These are phyloP conservation scores for Podospora comata DNA, from an alignment of 495 filamentous ascomycete genomes.

Conservation along the genomic window DNA sequence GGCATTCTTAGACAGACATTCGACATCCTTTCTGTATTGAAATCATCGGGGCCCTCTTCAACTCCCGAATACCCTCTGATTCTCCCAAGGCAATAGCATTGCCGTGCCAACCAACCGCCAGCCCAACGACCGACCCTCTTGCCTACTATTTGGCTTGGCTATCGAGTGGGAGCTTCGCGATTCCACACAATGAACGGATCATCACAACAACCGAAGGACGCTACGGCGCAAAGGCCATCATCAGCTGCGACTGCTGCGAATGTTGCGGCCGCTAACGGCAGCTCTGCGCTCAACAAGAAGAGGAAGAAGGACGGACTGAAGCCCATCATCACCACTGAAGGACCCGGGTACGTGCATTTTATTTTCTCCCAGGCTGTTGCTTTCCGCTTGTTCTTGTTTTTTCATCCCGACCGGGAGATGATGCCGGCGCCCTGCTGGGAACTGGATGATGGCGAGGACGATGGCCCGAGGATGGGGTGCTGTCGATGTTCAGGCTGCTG, in stretches of 20 bases:
- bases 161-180: constrained; percentile 2
- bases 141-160: constrained; percentile 1
- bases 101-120: constrained; percentile 20
- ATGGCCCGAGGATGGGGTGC: not conserved
- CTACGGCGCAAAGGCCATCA: constrained; percentile 27
- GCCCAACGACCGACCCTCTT: constrained; percentile 8
- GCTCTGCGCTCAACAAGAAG: constrained; percentile 63
- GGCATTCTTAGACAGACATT: not conserved
- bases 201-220: constrained; percentile 24
- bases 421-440: not conserved
- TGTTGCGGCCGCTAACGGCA: constrained; percentile 32
- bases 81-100: not conserved
- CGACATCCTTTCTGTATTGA: not conserved
- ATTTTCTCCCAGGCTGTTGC: not conserved
- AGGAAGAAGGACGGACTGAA: constrained; percentile 85
- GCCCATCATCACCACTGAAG: constrained; percentile 85
- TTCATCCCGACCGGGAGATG: not conserved
- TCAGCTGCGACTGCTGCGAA: constrained; percentile 22
- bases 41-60: not conserved
- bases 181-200: constrained; percentile 32
- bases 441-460: not conserved
- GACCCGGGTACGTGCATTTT: constrained; percentile 44
- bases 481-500: not conserved
- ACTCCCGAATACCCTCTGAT: too few relatives aligned
- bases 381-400: not conserved